These are phyloP conservation scores for Cladosporium colombiae DNA, from an alignment of 2,329 filamentous ascomycete genomes.

Conservation along the genomic window DNA sequence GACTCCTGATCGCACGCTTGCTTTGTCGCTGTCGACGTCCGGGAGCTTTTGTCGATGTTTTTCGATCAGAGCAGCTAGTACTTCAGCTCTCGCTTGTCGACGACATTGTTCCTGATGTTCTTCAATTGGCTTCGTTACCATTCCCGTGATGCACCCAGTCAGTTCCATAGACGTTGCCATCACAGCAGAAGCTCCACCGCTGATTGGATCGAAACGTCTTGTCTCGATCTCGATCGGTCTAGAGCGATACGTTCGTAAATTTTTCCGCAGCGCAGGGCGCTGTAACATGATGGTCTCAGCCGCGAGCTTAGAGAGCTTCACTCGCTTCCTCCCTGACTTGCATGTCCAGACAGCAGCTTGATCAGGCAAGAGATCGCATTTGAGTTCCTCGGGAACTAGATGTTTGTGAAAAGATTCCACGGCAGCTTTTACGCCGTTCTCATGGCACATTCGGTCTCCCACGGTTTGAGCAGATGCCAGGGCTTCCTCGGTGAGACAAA, in stretches of 20 bases:
- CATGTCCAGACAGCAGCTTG: constrained; percentile 61
- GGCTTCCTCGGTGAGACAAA: constrained; percentile 41
- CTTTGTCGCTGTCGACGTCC: not conserved
- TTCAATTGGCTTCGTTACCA: not conserved
- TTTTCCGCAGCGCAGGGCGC: not conserved
- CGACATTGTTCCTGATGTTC: not conserved
- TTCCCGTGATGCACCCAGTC: not conserved
- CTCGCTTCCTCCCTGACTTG: not conserved
- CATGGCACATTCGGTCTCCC: constrained; percentile 42
- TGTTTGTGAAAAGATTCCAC: constrained; percentile 46
- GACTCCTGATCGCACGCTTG: not conserved
- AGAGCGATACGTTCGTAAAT: constrained; percentile 62
- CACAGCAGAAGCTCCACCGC: not conserved
- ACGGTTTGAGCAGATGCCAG: constrained; percentile 39
- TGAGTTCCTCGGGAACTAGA: constrained; percentile 61
- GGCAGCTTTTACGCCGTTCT: constrained; percentile 42
- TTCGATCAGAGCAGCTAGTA: not conserved
- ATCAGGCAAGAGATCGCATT: constrained; percentile 67
- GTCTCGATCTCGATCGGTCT: constrained; percentile 60
- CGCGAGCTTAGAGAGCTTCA: not conserved
- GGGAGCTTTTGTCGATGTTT: not conserved
- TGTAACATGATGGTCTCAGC: not conserved
- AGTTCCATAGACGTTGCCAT: not conserved
- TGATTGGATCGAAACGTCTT: not conserved
- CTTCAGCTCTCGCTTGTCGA: not conserved